A percentile compares a stretch with the other conserved stretches of the same genome.
Evolutionary conservation across 2,329 filamentous ascomycete species (phyloP).

Genomic region (Fusarium buxicola): DNA sequence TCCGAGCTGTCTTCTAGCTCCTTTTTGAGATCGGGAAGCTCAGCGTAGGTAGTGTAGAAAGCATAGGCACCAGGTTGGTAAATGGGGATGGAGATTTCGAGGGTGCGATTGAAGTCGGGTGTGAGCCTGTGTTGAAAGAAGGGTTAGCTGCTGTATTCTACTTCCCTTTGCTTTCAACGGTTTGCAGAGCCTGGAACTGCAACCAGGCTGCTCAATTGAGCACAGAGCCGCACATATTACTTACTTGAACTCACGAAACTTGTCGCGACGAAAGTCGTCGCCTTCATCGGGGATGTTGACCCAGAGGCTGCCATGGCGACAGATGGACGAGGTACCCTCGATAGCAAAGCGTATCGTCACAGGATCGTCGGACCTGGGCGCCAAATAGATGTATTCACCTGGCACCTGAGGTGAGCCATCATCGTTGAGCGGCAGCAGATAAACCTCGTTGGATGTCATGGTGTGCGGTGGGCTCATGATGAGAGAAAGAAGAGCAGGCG

Average conservation of each 20-base stretch:
- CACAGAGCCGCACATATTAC: slow-evolving; percentile 45
- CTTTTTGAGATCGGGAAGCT: slow-evolving; percentile 75
- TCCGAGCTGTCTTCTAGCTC: slow-evolving; percentile 40
- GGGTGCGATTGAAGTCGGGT: slow-evolving; percentile 91
- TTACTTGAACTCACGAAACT: slow-evolving; percentile 91
- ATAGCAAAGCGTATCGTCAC: slow-evolving; percentile 89
- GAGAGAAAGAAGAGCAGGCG: slow-evolving; percentile 46
- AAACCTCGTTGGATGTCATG: slow-evolving; percentile 78
- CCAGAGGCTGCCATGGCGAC: slow-evolving; percentile 93
- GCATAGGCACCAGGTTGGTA: slow-evolving; percentile 87
- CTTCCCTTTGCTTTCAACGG: not conserved
- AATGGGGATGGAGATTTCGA: slow-evolving; percentile 91
- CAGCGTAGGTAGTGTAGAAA: slow-evolving; percentile 93
- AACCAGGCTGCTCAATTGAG: slow-evolving; percentile 13
- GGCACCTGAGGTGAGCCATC: slow-evolving; percentile 90
- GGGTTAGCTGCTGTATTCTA: slow-evolving; percentile 23
- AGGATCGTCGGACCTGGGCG: slow-evolving; percentile 77
- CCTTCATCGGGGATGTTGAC: slow-evolving; percentile 90
- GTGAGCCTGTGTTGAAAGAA: slow-evolving; percentile 70
- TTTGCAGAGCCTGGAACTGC: not conserved
- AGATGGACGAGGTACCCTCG: slow-evolving; percentile 95
- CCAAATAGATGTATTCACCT: slow-evolving; percentile 91
- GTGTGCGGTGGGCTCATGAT: slow-evolving; percentile 68
- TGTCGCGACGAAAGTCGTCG: slow-evolving; percentile 78
- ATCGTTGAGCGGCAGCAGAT: slow-evolving; percentile 91